A percentile compares a stretch with the other conserved stretches of the same genome.
phyloP scores from a whole-genome alignment of 129 eudicot species.

The Arctium minus region DNA sequence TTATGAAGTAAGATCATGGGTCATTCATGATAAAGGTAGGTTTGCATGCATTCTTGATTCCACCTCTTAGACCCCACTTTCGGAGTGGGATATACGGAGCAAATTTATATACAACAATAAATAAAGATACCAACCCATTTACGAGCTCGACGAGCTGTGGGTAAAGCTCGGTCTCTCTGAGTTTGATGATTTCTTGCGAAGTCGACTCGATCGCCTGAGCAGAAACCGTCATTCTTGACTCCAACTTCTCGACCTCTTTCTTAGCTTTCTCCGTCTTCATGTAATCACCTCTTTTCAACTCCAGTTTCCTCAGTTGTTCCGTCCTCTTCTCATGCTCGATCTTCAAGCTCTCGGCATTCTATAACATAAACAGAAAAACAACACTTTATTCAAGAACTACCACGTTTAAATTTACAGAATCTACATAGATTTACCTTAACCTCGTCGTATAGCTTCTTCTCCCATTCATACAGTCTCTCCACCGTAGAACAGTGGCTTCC shows the following conservation, averaged over 20 bases:
- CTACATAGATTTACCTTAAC: constrained; percentile 60
- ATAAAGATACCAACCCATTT: constrained; percentile 57
- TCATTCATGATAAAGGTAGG: not conserved
- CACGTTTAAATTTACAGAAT: not conserved
- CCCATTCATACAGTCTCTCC: constrained; percentile 92
- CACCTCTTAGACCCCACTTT: not conserved
- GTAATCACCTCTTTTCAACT: constrained; percentile 77
- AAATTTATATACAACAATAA: not conserved
- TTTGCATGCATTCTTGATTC: not conserved
- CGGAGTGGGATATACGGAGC: not conserved
- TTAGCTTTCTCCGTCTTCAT: constrained; percentile 85
- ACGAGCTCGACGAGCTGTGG: constrained; percentile 90
- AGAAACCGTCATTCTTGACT: constrained; percentile 78
- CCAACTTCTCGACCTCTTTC: constrained; percentile 89
- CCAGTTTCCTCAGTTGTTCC: constrained; percentile 65
- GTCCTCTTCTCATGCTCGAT: constrained; percentile 74
- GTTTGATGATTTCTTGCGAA: constrained; percentile 69
- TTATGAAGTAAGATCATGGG: too few relatives aligned
- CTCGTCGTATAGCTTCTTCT: constrained; percentile 78
- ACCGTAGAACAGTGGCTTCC: constrained; percentile 80
- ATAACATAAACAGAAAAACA: constrained; percentile 11
- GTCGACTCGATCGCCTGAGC: constrained; percentile 74
- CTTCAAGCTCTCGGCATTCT: constrained; percentile 76
- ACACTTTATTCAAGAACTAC: not conserved
- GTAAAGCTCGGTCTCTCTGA: constrained; percentile 89